Base-by-base conservation (phyloP, 495 filamentous ascomycete species). In the Annulohypoxylon moriforme region DNA sequence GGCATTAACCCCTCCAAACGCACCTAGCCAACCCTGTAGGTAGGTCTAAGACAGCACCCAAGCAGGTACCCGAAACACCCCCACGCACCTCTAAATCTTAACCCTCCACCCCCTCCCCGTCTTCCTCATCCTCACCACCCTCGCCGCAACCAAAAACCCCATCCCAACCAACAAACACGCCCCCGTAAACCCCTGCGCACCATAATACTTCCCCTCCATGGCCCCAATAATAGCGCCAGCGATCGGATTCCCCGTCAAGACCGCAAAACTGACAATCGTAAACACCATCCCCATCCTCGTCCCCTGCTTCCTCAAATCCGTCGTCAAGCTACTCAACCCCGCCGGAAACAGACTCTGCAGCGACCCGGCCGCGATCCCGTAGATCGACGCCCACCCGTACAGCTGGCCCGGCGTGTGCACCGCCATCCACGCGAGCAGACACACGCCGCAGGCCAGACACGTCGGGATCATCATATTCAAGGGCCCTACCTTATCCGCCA, bases 251-350 rank as follows among this genome's bases (percentile, higher is more conserved):
- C 93, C 93, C 27, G 90, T 92, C 27, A 96, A 80, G 22, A 85
- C 85, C 0, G 93, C 92, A 55, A 96, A 86, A 38, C 87, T 89
- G 11, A 91, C 85, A 42, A 94, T 88, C n/a, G 86, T 89, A 64
- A 96, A 90, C 25, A 90, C 85, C 91, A 96, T 94, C 5, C 93
- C 94, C 84, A 93, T 90, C 13, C 92, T 83, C 58, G 89, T 86
- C 0, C 93, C 91, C 20, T 85, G 83, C 77, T 92, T 93, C 27
- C 85, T 84, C 73, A 90, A 65, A 72, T 96, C 90, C 1, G 67
- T 91, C 67, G 67, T 88, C 83, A 76, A 84, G 79, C 29, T 89
- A 82, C 78, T 89, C 87, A 75, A 89, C 38, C 47, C 88, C 76
- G 83, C 91, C 78, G 79, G 94, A 65, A 88, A 89, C 50, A 92